Evolutionary conservation across 345 rosid genomes (phyloP), one percentile per base, ranked within the genome.

Genomic region (Kandelia obovata): DNA sequence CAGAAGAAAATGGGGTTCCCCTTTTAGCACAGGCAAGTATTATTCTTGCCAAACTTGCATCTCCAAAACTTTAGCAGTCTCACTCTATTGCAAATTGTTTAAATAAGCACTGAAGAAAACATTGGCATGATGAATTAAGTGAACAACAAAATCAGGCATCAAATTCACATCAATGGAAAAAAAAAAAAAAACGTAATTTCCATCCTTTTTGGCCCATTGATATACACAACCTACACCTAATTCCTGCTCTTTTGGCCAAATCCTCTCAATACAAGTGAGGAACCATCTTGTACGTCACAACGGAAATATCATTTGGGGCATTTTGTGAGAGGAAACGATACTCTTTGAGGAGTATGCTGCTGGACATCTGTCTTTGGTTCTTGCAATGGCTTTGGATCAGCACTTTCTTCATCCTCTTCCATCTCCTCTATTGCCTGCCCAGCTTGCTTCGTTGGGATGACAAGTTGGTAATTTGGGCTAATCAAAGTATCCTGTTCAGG

Each of bases 401-500:
- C 79, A 53, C 68, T 80, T 70, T 85, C 92, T 70, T 88, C 94
- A 28, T 92, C 93, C 27, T 91, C 98, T 66, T 91, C 97, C 5
- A 75, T 84, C 72, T 89, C 96, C 83, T 92, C 97, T 19, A 81
- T 70, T 56, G 84, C 86, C 49, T 80, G 83, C 11, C 87, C 71
- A 17, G 83, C 58, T 31, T 82, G 85, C 81, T 82, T 90, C 78
- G 66, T 85, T 1, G 91, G 91, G 60, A 88, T 77, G 5, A 80
- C 87, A 2, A 92, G 88, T 64, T 95, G 98, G 78, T 92, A 90
- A 62, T 90, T 92, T 0, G 98, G 91, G 69, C 81, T 86, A 52
- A 92, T 79, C 84, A 92, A 65, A 2, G 96, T 87, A 75, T 92
- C 93, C 60, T 84, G 91, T 37, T 92, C 97, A 4, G 94, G 94